phyloP scores from a whole-genome alignment of 345 rosid genomes.

The Punica granatum region DNA sequence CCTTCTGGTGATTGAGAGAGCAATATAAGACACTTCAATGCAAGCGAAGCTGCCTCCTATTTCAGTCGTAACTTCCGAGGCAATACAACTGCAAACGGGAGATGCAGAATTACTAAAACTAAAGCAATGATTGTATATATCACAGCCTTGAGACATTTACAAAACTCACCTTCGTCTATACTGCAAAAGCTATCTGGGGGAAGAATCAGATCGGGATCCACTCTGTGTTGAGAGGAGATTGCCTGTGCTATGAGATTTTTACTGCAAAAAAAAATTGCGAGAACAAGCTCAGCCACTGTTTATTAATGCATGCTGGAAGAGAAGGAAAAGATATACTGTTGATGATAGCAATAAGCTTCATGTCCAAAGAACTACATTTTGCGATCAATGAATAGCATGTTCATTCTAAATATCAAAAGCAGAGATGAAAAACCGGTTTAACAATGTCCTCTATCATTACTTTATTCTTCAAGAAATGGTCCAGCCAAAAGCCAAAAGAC shows the following conservation, averaged over 20 bases:
- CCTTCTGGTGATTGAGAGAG: neutral
- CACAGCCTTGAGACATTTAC: neutral
- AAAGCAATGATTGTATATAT: neutral
- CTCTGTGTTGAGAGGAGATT: conserved; percentile 38
- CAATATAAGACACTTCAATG: neutral
- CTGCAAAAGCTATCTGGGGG: conserved; percentile 42
- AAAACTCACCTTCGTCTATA: conserved; percentile 45
- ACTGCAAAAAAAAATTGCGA: conserved; percentile 28
- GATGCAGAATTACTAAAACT: neutral
- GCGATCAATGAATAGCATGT: neutral
- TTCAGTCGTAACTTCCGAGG: conserved; percentile 34
- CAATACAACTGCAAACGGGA: conserved; percentile 28
- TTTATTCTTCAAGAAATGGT: neutral
- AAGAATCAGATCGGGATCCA: conserved; percentile 43
- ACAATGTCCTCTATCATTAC: neutral
- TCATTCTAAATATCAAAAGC: neutral
- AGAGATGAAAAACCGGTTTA: neutral
- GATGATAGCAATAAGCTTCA: neutral
- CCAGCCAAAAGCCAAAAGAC: neutral
- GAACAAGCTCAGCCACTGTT: neutral
- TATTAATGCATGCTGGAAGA: neutral
- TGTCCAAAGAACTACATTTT: neutral
- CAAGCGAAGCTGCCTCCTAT: conserved; percentile 4
- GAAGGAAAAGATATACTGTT: neutral
- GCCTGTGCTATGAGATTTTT: conserved; percentile 32